Conservation (phyloP, 2,329 filamentous ascomycete species). For the Aspergillus eucalypticola region DNA sequence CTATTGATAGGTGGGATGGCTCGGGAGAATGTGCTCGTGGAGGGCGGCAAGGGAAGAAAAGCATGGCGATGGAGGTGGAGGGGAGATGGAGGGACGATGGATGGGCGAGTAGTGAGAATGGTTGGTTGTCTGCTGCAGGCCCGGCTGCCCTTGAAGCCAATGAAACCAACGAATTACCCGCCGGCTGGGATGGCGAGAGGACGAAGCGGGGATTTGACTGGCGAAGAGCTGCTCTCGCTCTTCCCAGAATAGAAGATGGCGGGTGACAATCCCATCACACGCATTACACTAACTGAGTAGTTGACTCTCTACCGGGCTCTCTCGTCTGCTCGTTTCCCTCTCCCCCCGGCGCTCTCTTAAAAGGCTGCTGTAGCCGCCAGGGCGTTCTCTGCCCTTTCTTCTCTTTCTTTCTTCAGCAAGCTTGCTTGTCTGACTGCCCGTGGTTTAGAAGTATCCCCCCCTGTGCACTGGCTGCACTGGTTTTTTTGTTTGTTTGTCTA, state of each 20-base stretch:
- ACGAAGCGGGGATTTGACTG: not conserved
- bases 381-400: constrained; percentile 16
- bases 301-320: not conserved
- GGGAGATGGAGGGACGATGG: not conserved
- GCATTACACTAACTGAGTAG: not conserved
- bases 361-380: constrained; percentile 23
- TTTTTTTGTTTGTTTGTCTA: constrained; percentile 46
- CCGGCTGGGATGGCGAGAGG: not conserved
- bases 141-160: not conserved
- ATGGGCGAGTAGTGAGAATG: not conserved
- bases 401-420: constrained; percentile 65
- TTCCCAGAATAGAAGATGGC: not conserved
- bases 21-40: not conserved
- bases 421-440: constrained; percentile 42
- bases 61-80: not conserved
- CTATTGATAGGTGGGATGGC: not conserved
- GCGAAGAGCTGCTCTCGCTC: not conserved
- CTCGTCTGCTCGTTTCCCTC: not conserved
- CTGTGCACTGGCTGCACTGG: constrained; percentile 44
- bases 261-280: not conserved
- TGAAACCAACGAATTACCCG: constrained; percentile 2
- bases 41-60: constrained; percentile 4
- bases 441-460: constrained; percentile 44
- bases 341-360: constrained; percentile 10
- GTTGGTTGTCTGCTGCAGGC: not conserved